These are phyloP conservation scores for Stevia rebaudiana DNA, from an alignment of 140 eudicot species.

Conservation along the genomic window DNA sequence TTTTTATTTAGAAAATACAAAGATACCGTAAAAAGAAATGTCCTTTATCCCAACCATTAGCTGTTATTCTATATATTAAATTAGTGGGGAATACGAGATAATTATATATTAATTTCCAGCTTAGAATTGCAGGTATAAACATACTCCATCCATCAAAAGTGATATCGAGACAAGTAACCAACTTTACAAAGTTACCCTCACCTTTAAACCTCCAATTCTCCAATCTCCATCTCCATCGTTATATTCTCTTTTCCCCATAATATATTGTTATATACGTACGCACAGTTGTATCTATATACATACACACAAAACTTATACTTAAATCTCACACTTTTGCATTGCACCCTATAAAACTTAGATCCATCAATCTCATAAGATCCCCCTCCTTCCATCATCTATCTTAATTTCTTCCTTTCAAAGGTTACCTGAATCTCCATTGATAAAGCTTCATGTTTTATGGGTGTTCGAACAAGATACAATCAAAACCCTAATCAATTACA, in stretches of 20 bases:
- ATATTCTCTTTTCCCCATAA: constrained; percentile 21
- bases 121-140: neutral
- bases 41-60: too few species aligned
- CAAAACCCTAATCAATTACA: constrained; percentile 5
- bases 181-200: constrained; percentile 25
- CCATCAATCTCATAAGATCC: constrained; percentile 20
- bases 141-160: constrained; percentile 21
- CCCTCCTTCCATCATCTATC: constrained; percentile 21
- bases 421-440: constrained; percentile 2
- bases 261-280: neutral
- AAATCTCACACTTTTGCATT: constrained; percentile 18
- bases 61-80: too few species aligned
- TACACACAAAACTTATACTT: constrained; percentile 9
- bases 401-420: constrained; percentile 1
- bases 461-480: constrained; percentile 10
- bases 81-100: too few species aligned
- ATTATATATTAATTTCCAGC: constrained; percentile 20
- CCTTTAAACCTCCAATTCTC: constrained; percentile 29
- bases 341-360: constrained; percentile 22
- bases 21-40: too few species aligned
- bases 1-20: too few species aligned
- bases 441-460: constrained; percentile 14
- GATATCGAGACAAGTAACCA: constrained; percentile 29
- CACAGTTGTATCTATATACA: neutral
- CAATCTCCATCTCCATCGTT: constrained; percentile 30